A percentile compares a stretch with the other conserved stretches of the same genome.
Evolutionary conservation across 2,329 filamentous ascomycete species (phyloP).

Genomic region (Aspergillus aculeatus): DNA sequence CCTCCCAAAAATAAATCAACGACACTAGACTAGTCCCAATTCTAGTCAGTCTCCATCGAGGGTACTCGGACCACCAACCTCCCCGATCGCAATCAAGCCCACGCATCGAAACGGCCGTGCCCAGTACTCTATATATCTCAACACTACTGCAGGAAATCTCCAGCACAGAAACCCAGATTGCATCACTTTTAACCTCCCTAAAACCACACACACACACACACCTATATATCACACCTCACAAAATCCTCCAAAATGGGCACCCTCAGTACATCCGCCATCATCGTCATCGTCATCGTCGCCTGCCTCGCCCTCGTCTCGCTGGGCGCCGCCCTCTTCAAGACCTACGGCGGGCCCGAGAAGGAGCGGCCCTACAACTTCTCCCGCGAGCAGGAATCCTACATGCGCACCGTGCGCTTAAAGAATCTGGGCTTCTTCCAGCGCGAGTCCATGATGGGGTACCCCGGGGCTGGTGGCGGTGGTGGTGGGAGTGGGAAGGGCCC

Average conservation of each 20-base stretch:
- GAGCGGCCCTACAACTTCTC: constrained; percentile 19
- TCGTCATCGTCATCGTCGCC: constrained; percentile 34
- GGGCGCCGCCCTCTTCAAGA: constrained; percentile 30
- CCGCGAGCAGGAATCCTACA: constrained; percentile 33
- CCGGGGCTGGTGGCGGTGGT: too few relatives aligned
- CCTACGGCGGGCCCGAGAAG: constrained; percentile 22
- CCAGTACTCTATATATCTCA: neutral
- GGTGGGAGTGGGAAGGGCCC: neutral
- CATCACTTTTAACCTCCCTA: too few relatives aligned
- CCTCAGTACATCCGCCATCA: constrained; percentile 25
- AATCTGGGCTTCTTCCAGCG: constrained; percentile 25
- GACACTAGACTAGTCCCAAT: neutral
- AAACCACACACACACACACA: too few relatives aligned
- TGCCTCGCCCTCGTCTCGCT: constrained; percentile 31
- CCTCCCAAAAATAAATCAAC: too few relatives aligned
- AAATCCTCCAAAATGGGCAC: constrained; percentile 24
- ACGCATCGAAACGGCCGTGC: neutral
- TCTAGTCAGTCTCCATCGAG: neutral
- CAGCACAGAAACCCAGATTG: neutral
- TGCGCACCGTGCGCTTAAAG: constrained; percentile 31
- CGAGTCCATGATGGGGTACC: constrained; percentile 16
- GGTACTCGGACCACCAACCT: neutral
- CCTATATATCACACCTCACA: too few relatives aligned
- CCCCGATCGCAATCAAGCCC: neutral
- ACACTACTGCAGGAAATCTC: neutral